These are phyloP conservation scores for Populus ilicifolia DNA, from an alignment of 345 rosid species.

Conservation along the genomic window DNA sequence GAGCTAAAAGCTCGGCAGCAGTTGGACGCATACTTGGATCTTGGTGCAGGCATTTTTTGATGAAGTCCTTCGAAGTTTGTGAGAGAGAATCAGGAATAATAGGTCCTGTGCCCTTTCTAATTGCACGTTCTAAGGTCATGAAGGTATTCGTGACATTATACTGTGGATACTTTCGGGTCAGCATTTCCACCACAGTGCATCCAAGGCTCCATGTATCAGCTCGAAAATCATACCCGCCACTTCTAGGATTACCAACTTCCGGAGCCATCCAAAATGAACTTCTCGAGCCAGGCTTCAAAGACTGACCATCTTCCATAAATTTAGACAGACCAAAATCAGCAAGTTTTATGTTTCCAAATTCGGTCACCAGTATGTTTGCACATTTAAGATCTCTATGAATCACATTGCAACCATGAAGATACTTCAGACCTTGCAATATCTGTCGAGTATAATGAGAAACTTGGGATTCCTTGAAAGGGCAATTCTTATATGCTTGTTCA, in stretches of 20 bases:
- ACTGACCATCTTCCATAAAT: neutral
- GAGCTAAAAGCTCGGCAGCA: constrained; percentile 18
- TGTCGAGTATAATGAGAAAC: constrained; percentile 22
- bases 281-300: constrained; percentile 16
- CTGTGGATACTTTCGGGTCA: constrained; percentile 53
- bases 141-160: constrained; percentile 32
- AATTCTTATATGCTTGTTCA: constrained; percentile 9
- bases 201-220: constrained; percentile 67
- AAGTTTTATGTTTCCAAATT: constrained; percentile 27
- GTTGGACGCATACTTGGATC: constrained; percentile 16
- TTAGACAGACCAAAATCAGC: constrained; percentile 43
- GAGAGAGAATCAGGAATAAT: constrained; percentile 7
- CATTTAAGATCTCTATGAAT: constrained; percentile 41
- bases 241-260: constrained; percentile 26
- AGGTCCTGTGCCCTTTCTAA: constrained; percentile 9
- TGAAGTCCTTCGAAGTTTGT: constrained; percentile 1
- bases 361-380: constrained; percentile 38
- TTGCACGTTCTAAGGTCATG: neutral
- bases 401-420: constrained; percentile 24
- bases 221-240: too few relatives aligned
- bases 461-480: constrained; percentile 16
- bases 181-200: constrained; percentile 79
- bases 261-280: constrained; percentile 32
- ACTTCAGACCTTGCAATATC: too few relatives aligned
- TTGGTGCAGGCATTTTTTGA: constrained; percentile 13